Evolutionary conservation across 1,284 basidiomycete species (phyloP).

Genomic region (Malassezia caprae): DNA sequence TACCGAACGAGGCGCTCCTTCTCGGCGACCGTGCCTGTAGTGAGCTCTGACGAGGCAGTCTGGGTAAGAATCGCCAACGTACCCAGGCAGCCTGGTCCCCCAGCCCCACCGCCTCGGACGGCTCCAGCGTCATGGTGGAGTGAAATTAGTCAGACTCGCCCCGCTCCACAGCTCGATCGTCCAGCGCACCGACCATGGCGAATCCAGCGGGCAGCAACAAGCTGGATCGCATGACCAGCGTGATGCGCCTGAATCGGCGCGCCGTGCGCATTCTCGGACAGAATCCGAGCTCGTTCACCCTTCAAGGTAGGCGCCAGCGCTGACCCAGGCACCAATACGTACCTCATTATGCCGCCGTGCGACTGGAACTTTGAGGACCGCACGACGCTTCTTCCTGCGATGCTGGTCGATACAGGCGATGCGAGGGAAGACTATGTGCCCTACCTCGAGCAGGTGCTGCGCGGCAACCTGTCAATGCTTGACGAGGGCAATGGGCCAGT

Average conservation of each 20-base stretch:
- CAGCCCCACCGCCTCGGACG: neutral
- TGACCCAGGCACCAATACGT: slow-evolving; percentile 71
- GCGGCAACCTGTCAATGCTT: slow-evolving; percentile 21
- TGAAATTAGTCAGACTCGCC: neutral
- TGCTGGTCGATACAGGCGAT: slow-evolving; percentile 81
- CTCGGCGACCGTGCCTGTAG: slow-evolving; percentile 44
- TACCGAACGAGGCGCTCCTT: slow-evolving; percentile 43
- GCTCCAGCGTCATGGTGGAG: neutral
- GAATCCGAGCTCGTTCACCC: slow-evolving; percentile 82
- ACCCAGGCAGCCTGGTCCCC: slow-evolving; percentile 15
- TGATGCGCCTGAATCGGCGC: slow-evolving; percentile 17
- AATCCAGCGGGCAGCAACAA: neutral
- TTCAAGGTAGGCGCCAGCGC: slow-evolving; percentile 59
- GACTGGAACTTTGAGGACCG: slow-evolving; percentile 29
- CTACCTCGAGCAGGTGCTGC: slow-evolving; percentile 58
- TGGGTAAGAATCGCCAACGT: slow-evolving; percentile 1
- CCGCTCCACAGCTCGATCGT: neutral
- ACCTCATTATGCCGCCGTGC: slow-evolving; percentile 55
- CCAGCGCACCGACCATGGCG: neutral
- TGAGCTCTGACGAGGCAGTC: slow-evolving; percentile 24
- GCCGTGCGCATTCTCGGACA: slow-evolving; percentile 54
- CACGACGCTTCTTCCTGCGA: slow-evolving; percentile 55
- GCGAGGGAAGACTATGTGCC: slow-evolving; percentile 62
- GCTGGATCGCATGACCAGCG: slow-evolving; percentile 15
- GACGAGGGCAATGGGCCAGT: slow-evolving; percentile 17